Evolutionary conservation across 495 filamentous ascomycete species (phyloP).

Genomic region (Neurospora sp.): DNA sequence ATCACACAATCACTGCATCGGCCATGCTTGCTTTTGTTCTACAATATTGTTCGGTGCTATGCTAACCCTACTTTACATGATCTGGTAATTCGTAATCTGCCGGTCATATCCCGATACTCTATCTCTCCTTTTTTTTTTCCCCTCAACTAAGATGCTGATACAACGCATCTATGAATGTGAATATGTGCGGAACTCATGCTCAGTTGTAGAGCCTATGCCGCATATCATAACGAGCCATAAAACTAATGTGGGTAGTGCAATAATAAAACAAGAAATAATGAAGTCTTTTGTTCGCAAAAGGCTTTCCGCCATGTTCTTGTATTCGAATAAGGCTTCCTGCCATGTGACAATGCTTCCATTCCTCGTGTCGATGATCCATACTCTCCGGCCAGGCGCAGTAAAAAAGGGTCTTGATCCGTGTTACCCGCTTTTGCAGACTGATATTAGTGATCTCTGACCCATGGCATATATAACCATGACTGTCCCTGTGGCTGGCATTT

Average conservation of each 20-base stretch:
- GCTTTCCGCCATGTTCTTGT: neutral
- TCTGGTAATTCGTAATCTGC: neutral
- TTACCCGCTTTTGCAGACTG: neutral
- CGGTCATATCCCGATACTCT: neutral
- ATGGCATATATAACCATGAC: neutral
- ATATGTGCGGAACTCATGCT: neutral
- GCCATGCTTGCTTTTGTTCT: neutral
- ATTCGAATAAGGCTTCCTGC: neutral
- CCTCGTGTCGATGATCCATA: neutral
- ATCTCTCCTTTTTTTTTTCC: neutral
- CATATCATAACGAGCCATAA: neutral
- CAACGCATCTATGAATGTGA: neutral
- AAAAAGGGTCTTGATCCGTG: neutral
- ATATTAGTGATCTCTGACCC: neutral
- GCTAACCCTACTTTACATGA: neutral
- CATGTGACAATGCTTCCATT: neutral
- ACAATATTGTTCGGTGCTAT: neutral
- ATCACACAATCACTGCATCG: neutral
- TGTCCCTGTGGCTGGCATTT: neutral
- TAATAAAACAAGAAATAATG: neutral
- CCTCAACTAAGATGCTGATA: neutral
- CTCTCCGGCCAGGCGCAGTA: neutral
- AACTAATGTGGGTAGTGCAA: neutral
- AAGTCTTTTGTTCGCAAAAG: neutral
- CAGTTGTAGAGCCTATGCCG: neutral